Evolutionary conservation across 176 grass and related monocot genomes (phyloP).

Genomic region (Triticum timopheevii): DNA sequence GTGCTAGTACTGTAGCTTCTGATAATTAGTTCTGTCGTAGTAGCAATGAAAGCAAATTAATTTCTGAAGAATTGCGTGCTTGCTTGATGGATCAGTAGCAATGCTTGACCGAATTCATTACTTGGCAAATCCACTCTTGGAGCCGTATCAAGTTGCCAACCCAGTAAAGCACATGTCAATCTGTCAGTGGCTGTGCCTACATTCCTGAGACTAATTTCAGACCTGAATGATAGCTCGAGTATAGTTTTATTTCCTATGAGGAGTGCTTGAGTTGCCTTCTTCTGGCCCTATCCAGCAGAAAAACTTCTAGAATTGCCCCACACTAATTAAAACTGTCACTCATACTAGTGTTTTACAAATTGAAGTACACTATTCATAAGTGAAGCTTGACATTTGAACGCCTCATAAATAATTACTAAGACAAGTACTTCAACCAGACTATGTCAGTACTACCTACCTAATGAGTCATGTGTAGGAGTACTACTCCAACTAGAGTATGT

Average conservation of each 20-base stretch:
- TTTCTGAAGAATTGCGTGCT: neutral
- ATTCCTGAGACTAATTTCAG: neutral
- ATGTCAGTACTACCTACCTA: neutral
- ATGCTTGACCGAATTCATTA: neutral
- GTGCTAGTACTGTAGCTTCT: neutral
- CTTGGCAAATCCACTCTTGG: neutral
- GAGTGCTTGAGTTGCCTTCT: neutral
- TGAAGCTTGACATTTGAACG: slow-evolving; percentile 25
- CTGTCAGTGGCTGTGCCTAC: neutral
- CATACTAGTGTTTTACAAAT: neutral
- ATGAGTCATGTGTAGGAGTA: neutral
- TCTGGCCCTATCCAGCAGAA: neutral
- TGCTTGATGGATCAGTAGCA: neutral
- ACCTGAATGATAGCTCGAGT: neutral
- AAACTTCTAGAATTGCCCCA: slow-evolving; percentile 11
- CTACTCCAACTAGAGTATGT: no score
- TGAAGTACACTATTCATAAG: neutral
- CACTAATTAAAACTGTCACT: neutral
- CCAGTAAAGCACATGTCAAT: neutral
- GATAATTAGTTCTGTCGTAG: slow-evolving; percentile 5
- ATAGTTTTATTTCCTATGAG: neutral
- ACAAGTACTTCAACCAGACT: no score
- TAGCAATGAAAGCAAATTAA: slow-evolving; percentile 20
- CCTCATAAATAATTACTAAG: neutral
- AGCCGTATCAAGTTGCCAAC: neutral